Base-by-base conservation (phyloP, 345 rosid genomes). In the Lumnitzera racemosa region DNA sequence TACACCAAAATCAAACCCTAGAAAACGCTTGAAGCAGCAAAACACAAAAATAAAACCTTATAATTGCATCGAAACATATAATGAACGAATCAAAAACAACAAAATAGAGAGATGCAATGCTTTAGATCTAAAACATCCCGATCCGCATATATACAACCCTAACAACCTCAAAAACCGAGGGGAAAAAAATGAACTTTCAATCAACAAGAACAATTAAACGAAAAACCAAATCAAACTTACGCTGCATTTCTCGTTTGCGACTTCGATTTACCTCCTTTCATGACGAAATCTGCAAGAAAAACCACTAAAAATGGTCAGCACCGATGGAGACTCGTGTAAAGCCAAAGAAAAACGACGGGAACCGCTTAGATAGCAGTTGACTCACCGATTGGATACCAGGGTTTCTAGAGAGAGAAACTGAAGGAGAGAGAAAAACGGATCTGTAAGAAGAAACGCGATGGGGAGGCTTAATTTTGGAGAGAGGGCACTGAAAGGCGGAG, bases 241-340 rank as follows among this genome's bases (percentile, higher is more conserved):
- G 81, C 83, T 20, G 87, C 11, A 76, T 61, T 81, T 83, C 77
- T 88, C n/a, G 92, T 51, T 23, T 83, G 96, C 5, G 95, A 63
- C 82, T 79, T 86, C 5, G 99, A 83, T 77, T 81, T 94, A 56
- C 84, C 92, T 76, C 96, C 99, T 71, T 94, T 94, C 99, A 90
- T 94, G 61, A 52, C 74, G 47, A 76, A 79, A 74, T 74, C 91
- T 90, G 78, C 74, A 73, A 3, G 3, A 1, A 27, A 65, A 9
- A 53, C 17, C 64, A 78, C 76, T 80, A 69, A 65, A 49, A 3
- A 25, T 13, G 2, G 5, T 9, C 12, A 2, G 47, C 71, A 65
- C 20, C 67, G 68, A 70, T 13, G 5, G 12, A 27, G 65, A 66
- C 25, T 23, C 16, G 16, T 0, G 25, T 29, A 53, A 62, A 66